Conservation (phyloP, 1,284 basidiomycete genomes). For the Ustilago esculenta region DNA sequence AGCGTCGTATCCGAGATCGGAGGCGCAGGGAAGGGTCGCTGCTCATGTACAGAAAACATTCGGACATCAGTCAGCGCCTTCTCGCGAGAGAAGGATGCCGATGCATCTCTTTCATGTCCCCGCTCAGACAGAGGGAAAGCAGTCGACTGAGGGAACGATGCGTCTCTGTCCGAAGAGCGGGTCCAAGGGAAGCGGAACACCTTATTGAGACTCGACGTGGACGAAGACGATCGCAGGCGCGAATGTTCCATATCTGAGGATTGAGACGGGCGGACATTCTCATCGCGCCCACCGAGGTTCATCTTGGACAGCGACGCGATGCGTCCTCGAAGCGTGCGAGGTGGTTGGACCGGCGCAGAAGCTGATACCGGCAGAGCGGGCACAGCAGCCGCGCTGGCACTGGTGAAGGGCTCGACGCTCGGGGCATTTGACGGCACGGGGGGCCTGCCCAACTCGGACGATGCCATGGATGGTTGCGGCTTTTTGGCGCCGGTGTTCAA, state of each 20-base stretch:
- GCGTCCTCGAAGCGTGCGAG: constrained; percentile 21
- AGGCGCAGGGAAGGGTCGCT: constrained; percentile 13
- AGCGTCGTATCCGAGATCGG: constrained; percentile 7
- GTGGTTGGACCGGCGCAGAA: not conserved
- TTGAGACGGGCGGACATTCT: not conserved
- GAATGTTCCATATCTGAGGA: constrained; percentile 3
- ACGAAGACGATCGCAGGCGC: constrained; percentile 27
- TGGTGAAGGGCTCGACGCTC: not conserved
- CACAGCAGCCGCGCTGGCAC: not conserved
- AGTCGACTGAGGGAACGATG: constrained; percentile 12
- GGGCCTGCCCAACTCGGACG: constrained; percentile 2
- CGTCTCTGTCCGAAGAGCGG: constrained; percentile 18
- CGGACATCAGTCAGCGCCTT: constrained; percentile 10
- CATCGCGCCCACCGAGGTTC: constrained; percentile 5
- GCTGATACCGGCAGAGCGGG: not conserved
- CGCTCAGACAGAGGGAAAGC: constrained; percentile 16
- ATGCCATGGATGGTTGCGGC: constrained; percentile 2
- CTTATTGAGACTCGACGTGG: constrained; percentile 34
- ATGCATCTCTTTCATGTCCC: constrained; percentile 8
- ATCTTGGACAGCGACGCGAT: constrained; percentile 24
- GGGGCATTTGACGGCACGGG: constrained; percentile 9
- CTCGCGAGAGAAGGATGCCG: constrained; percentile 4
- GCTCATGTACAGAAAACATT: constrained; percentile 10
- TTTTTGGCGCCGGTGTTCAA: not conserved
- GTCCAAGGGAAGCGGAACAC: constrained; percentile 42